Conservation (phyloP, 2,329 filamentous ascomycete species). For the Pseudopyricularia cyperi region DNA sequence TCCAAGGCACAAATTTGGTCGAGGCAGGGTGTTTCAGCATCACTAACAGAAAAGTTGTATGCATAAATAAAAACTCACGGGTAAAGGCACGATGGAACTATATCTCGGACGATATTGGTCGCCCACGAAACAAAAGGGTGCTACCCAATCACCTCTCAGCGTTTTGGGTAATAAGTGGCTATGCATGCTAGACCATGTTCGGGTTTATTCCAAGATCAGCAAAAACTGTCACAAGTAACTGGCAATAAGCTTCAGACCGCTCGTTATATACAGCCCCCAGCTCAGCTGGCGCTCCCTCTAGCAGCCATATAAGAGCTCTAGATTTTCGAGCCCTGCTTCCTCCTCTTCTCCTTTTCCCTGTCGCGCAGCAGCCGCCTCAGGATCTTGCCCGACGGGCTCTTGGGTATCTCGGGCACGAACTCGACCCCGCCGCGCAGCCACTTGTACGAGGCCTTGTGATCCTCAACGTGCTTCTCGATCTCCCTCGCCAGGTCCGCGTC, state of each 20-base stretch:
- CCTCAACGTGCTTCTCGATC: conserved; percentile 47
- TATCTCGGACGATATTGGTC: too few species aligned
- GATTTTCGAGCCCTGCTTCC: conserved; percentile 52
- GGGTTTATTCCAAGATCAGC: too few species aligned
- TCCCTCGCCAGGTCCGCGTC: conserved; percentile 41
- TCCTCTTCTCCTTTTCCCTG: conserved; percentile 55
- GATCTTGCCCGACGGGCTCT: conserved; percentile 65
- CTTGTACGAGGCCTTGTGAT: conserved; percentile 57
- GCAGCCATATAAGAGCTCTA: conserved; percentile 22
- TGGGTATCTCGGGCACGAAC: conserved; percentile 56
- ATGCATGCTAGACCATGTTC: too few species aligned
- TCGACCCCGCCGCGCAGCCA: conserved; percentile 50
- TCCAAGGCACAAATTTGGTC: too few species aligned
- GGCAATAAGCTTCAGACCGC: too few species aligned
- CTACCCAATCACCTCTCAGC: too few species aligned
- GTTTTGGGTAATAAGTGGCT: too few species aligned
- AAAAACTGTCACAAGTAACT: too few species aligned
- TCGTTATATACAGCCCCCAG: neutral
- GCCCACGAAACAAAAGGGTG: too few species aligned
- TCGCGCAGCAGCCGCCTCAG: conserved; percentile 57
- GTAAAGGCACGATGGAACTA: too few species aligned
- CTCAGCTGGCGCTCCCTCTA: neutral
- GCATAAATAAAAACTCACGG: neutral
- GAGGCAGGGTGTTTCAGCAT: neutral
- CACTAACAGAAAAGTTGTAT: neutral